Evolutionary conservation across 208 protist genomes (phyloP), one percentile per base, ranked within the genome.

Genomic region (Perkinsela sp.): DNA sequence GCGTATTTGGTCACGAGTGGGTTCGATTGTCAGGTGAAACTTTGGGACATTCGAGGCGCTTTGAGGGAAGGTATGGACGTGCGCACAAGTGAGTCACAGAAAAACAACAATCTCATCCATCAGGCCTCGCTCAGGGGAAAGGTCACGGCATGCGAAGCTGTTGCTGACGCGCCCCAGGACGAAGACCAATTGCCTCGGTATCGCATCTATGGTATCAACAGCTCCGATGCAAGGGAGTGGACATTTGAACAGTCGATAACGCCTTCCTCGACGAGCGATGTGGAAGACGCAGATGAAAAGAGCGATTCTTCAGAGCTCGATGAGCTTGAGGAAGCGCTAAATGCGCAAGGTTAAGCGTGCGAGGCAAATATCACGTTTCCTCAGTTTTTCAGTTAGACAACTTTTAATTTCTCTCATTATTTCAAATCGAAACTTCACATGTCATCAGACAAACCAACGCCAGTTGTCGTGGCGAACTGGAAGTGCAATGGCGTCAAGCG

Each of bases 401-500:
- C n/a, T n/a, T n/a, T n/a, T n/a, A n/a, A n/a, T n/a, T n/a, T n/a
- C n/a, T n/a, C n/a, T n/a, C n/a, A n/a, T n/a, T n/a, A n/a, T n/a
- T n/a, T n/a, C n/a, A n/a, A n/a, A n/a, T n/a, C n/a, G n/a, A n/a
- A 57, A 57, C 6, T 57, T 57, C 22, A 6, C 6, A 57, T 57
- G 40, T 6, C 40, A 57, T n/a, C 6, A 67, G 30, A 6, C 2
- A 92, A 92, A 79, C 86, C 86, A 2, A 82, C 87, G 70, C 86
- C 86, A 65, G 82, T 93, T 72, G 82, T 89, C 66, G 92, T 86
- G 65, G 92, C 86, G 65, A 96, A 96, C 82, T 93, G 90, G 85
- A 96, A 96, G 79, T 92, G 82, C 77, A 94, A 95, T 77, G 89
- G 89, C 70, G 90, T 76, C 0, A 69, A 77, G 65, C 71, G 68